Evolutionary conservation across 2,329 filamentous ascomycete species (phyloP).

Genomic region (Aspergillus sp.): DNA sequence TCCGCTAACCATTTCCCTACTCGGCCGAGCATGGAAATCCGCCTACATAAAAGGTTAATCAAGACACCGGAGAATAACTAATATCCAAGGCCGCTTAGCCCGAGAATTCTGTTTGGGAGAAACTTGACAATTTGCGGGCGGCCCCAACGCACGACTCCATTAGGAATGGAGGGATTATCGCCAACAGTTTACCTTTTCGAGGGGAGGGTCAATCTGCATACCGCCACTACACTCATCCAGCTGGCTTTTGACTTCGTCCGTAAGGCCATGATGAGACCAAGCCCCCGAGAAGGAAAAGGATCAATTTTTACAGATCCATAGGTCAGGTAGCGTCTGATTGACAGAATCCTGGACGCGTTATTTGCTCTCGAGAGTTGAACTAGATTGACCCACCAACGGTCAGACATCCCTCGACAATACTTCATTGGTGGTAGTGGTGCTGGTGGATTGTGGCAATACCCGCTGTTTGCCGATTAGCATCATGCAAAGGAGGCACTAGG

Average conservation of each 20-base stretch:
- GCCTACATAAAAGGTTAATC: background rate
- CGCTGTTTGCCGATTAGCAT: constrained; percentile 5
- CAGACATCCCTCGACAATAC: constrained; percentile 6
- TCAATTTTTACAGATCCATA: background rate
- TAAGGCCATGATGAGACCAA: background rate
- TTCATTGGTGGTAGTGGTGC: constrained; percentile 6
- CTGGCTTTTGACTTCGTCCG: background rate
- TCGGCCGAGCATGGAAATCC: background rate
- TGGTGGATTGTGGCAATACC: constrained; percentile 8
- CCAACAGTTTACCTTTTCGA: constrained; percentile 1
- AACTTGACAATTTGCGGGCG: background rate
- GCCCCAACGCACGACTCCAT: background rate
- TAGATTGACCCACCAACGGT: constrained; percentile 15
- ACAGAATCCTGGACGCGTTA: constrained; percentile 3
- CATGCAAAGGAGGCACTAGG: background rate
- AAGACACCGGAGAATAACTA: background rate
- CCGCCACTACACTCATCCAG: background rate
- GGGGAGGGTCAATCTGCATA: background rate
- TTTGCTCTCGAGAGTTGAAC: constrained; percentile 1
- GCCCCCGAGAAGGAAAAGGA: background rate
- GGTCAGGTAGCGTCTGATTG: background rate
- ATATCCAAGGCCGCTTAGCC: no score
- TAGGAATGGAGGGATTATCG: background rate
- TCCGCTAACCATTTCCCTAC: background rate
- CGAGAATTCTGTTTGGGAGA: background rate